Percentiles rank a stretch among this genome's conserved stretches.
phyloP scores from a whole-genome alignment of 2,329 filamentous ascomycete species.

The Stagonosporopsis chrysanthemi region DNA sequence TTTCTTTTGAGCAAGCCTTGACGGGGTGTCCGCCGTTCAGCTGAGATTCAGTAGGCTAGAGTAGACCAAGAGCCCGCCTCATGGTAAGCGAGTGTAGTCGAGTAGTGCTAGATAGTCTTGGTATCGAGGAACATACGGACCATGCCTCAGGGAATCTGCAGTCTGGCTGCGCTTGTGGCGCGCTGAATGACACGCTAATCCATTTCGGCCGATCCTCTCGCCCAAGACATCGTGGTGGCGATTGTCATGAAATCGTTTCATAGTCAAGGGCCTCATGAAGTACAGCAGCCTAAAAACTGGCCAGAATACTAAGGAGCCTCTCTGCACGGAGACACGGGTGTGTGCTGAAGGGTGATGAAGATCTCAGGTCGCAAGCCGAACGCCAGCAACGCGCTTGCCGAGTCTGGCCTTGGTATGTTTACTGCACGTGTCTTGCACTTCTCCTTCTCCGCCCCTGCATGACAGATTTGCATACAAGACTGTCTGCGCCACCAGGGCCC shows the following conservation, averaged over 20 bases:
- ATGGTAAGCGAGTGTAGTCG: constrained; percentile 1
- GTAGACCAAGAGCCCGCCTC: neutral
- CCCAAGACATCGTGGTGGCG: neutral
- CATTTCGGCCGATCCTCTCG: neutral
- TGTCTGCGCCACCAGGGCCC: neutral
- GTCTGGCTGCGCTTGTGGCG: constrained; percentile 15
- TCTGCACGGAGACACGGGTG: neutral
- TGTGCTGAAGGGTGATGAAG: neutral
- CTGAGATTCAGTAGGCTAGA: constrained; percentile 12
- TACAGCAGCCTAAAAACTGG: neutral
- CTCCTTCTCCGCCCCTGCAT: constrained; percentile 1
- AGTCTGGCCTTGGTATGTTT: constrained; percentile 1
- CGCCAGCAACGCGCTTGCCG: neutral
- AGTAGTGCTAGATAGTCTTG: constrained; percentile 1
- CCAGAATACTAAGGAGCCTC: neutral
- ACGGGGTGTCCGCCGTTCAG: constrained; percentile 13
- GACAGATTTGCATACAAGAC: neutral
- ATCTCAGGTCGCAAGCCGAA: neutral
- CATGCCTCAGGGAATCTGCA: neutral
- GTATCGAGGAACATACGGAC: constrained; percentile 5
- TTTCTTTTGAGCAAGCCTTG: neutral
- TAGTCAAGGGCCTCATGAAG: neutral
- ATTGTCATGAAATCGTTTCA: neutral
- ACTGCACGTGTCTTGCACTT: neutral
- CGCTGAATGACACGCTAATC: neutral